A percentile compares a stretch with the other conserved stretches of the same genome.
Evolutionary conservation across 169 alveolate species (phyloP).

Genomic region (Sarcocystis neurona): DNA sequence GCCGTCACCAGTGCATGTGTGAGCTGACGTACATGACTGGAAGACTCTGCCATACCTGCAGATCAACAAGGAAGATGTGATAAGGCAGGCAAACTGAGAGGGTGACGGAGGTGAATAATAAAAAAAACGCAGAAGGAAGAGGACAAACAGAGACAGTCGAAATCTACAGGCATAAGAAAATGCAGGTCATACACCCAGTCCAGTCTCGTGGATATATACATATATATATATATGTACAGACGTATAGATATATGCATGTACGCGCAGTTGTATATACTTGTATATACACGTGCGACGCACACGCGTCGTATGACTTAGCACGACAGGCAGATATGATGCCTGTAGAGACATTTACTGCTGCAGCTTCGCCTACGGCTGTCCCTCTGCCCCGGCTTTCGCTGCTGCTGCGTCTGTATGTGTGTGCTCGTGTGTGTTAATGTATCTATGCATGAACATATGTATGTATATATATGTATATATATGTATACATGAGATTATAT

Average conservation of each 20-base stretch:
- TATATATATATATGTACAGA: not conserved
- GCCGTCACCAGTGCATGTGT: constrained; percentile 99
- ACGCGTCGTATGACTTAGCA: no score
- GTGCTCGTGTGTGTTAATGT: not conserved
- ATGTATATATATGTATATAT: no score
- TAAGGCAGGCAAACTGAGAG: no score
- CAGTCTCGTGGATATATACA: not conserved
- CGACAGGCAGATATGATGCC: no score
- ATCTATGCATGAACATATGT: not conserved
- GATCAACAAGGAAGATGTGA: no score
- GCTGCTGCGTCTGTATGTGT: not conserved
- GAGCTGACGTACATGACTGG: constrained; percentile 97
- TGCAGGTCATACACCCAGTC: not conserved
- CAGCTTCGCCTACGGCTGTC: no score
- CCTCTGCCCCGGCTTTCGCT: not conserved
- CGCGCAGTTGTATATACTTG: not conserved
- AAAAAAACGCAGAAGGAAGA: no score
- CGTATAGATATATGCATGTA: not conserved
- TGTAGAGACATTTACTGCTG: no score
- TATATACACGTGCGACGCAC: not conserved
- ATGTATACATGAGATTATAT: not conserved
- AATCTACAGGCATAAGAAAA: no score
- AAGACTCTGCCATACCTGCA: constrained; percentile 92
- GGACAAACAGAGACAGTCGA: no score
- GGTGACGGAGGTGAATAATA: no score